A percentile compares a stretch with the other conserved stretches of the same genome.
These are phyloP conservation scores for Stagonosporopsis rhizophila DNA, from an alignment of 2,329 filamentous ascomycete species.

Conservation along the genomic window DNA sequence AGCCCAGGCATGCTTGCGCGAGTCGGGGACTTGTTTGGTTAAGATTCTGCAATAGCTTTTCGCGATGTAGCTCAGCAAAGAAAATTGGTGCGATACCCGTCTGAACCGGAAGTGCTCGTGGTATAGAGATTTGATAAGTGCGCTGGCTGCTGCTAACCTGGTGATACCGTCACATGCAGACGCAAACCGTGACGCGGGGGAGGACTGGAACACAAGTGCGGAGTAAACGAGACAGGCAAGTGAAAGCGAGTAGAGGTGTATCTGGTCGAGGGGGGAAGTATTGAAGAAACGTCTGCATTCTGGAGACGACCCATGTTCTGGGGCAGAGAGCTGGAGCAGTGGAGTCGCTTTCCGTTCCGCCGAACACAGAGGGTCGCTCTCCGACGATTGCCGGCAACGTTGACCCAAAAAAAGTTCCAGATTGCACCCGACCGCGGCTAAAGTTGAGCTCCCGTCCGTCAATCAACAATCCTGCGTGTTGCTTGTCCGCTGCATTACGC, in stretches of 20 bases:
- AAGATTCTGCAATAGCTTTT: background rate
- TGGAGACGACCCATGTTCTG: slow-evolving; percentile 26
- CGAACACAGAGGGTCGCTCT: slow-evolving; percentile 14
- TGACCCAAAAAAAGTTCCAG: slow-evolving; percentile 15
- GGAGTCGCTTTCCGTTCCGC: slow-evolving; percentile 21
- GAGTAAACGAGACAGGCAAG: slow-evolving; percentile 8
- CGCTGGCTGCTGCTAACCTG: slow-evolving; percentile 12
- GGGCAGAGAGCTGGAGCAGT: slow-evolving; percentile 26
- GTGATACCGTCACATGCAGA: slow-evolving; percentile 41
- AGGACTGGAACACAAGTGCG: slow-evolving; percentile 15
- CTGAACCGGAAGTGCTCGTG: background rate
- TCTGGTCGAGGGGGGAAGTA: slow-evolving; percentile 11
- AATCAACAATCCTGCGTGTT: slow-evolving; percentile 52
- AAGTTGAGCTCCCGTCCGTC: slow-evolving; percentile 18
- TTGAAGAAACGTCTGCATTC: slow-evolving; percentile 12
- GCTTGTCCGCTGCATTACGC: no score
- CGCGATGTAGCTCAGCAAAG: background rate
- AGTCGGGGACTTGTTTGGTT: background rate
- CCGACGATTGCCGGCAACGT: slow-evolving; percentile 14
- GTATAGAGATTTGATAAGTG: background rate
- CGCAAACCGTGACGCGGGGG: slow-evolving; percentile 25
- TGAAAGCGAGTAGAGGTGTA: background rate
- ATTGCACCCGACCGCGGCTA: slow-evolving; percentile 13
- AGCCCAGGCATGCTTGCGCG: slow-evolving; percentile 53
- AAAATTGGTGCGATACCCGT: background rate